Evolutionary conservation across 177 flowering plant genomes (phyloP), one percentile per base, ranked within the genome.

Genomic region (Telopea speciosissima): DNA sequence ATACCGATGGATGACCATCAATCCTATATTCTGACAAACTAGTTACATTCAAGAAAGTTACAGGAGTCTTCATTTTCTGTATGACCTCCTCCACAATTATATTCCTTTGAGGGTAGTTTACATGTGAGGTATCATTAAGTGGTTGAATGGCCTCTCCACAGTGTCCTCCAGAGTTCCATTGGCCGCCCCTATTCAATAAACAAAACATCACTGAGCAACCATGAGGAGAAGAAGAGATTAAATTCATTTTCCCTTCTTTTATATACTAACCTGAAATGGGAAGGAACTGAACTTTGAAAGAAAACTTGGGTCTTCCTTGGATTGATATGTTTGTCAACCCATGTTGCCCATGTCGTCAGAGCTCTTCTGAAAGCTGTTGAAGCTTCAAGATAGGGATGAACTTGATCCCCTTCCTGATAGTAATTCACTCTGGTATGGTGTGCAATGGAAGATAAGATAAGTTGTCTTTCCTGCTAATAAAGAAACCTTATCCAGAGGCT

Each of bases 1-100:
- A 95, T 31, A 80, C 70, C 1, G 98, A 95, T 49, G 99, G 99
- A 74, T 95, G 99, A 21, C 87, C 97, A 82, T 95, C 99, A 70
- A 86, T 82, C 72, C 99, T 84, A 66, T 81, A 88, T 65, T 78
- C 86, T 36, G 98, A 90, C 73, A 95, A 75, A 58, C 80, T 59
- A 24, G 91, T 90, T 71, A 95, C 74, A 68, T 89, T 90, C 82
- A 95, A 79, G 54, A 89, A 62, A 14, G 86, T 84, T n/a, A 95
- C 96, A 9, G 84, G 89, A 36, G 88, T 89, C 83, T 76, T 91
- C 98, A 93, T 89, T 74, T 81, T 82, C 73, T 75, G 81, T 70
- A 91, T 75, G 45, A 95, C 84, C 67, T 89, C 89, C 73, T 85
- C 88, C 21, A 76, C 77, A 36, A 92, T 88, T 21, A 75, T 21